A percentile compares a stretch with the other conserved stretches of the same genome.
phyloP scores from a whole-genome alignment of 768 basidiomycete genomes.

The Holtermannia corniformis region DNA sequence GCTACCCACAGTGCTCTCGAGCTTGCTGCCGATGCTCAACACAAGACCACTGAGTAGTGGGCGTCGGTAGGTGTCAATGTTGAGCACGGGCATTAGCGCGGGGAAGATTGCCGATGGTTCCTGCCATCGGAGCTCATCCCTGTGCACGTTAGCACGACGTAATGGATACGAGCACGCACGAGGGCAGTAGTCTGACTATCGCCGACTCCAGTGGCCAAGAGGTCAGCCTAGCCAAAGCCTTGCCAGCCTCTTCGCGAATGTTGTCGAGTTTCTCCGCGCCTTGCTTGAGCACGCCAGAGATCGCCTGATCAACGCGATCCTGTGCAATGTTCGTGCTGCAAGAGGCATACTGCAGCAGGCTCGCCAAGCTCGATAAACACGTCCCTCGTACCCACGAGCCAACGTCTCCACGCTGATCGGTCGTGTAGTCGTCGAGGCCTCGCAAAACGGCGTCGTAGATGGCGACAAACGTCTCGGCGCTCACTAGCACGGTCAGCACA shows the following conservation, averaged over 20 bases:
- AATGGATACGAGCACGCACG: background rate
- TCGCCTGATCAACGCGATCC: constrained; percentile 6
- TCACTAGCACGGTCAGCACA: background rate
- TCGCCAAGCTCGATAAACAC: constrained; percentile 56
- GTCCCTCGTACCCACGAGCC: constrained; percentile 77
- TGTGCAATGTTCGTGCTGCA: background rate
- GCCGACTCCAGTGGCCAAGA: too few relatives aligned
- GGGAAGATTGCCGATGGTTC: background rate
- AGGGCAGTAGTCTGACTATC: background rate
- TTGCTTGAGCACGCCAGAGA: constrained; percentile 72
- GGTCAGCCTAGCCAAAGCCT: too few relatives aligned
- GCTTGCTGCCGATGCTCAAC: constrained; percentile 71
- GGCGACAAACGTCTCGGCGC: background rate
- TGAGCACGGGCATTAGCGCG: background rate
- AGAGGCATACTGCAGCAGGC: constrained; percentile 42
- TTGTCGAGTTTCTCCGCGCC: constrained; percentile 84
- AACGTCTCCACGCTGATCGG: constrained; percentile 90
- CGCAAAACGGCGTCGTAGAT: constrained; percentile 47
- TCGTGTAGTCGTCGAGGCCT: constrained; percentile 83
- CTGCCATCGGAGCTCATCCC: background rate
- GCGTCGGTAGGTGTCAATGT: background rate
- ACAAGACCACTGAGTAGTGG: constrained; percentile 53
- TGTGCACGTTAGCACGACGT: background rate
- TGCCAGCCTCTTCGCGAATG: constrained; percentile 66
- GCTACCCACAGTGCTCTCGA: constrained; percentile 66